A percentile compares a stretch with the other conserved stretches of the same genome.
phyloP scores from a whole-genome alignment of 176 grass and related monocot species.

The Hordeum vulgare region DNA sequence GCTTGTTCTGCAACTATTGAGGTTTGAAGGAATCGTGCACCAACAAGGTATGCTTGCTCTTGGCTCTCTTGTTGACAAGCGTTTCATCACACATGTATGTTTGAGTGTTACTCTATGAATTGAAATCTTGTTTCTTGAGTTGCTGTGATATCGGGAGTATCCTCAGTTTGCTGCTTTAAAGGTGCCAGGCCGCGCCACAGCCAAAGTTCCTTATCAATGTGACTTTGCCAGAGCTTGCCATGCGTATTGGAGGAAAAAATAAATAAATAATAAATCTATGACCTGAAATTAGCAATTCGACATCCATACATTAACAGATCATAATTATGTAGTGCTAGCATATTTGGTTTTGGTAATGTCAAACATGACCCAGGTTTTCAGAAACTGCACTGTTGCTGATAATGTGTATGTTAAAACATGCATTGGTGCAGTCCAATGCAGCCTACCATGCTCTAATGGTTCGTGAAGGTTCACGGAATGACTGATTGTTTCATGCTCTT shows the following conservation, averaged over 20 bases:
- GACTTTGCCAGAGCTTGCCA: no score
- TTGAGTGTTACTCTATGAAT: not conserved
- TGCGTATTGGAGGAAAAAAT: no score
- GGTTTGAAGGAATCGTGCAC: not conserved
- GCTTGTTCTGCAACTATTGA: slow-evolving; percentile 21
- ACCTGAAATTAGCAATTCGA: no score
- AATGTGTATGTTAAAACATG: not conserved
- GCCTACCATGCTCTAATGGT: not conserved
- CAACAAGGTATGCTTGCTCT: not conserved
- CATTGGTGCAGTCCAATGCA: not conserved
- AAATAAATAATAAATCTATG: no score
- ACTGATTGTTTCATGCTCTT: not conserved
- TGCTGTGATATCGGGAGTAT: not conserved
- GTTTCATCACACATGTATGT: not conserved
- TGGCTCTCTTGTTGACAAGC: not conserved
- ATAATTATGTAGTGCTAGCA: no score
- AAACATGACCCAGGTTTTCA: not conserved
- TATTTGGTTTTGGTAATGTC: no score
- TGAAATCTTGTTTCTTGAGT: not conserved
- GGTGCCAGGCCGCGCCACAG: not conserved
- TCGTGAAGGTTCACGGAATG: not conserved
- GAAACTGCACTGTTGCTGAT: not conserved
- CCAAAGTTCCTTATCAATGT: not conserved
- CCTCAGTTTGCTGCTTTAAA: not conserved
- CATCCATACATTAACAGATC: no score